These are phyloP conservation scores for Phytophthora tentaculata DNA, from an alignment of 352 stramenopile species.

Conservation along the genomic window DNA sequence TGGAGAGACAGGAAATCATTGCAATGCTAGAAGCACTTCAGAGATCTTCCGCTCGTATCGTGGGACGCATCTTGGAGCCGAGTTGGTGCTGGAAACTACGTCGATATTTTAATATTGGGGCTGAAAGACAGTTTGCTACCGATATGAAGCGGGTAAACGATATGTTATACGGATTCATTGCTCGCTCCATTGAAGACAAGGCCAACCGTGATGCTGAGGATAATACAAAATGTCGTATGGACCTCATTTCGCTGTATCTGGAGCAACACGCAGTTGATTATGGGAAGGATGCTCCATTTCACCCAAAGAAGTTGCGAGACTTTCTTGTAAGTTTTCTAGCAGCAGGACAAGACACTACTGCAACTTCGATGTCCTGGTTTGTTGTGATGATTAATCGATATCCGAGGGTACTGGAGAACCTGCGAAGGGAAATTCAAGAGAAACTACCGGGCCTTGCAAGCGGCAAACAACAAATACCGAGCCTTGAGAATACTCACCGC, in stretches of 20 bases:
- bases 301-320: slow-evolving; percentile 62
- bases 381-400: slow-evolving; percentile 67
- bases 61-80: slow-evolving; percentile 46
- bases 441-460: slow-evolving; percentile 51
- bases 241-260: slow-evolving; percentile 56
- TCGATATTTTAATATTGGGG: slow-evolving; percentile 21
- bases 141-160: slow-evolving; percentile 31
- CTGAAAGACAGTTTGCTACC: slow-evolving; percentile 21
- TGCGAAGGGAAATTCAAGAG: slow-evolving; percentile 43
- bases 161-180: slow-evolving; percentile 24
- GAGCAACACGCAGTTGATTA: slow-evolving; percentile 34
- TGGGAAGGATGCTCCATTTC: slow-evolving; percentile 15
- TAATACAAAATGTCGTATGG: slow-evolving; percentile 16
- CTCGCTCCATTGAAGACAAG: slow-evolving; percentile 23
- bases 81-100: slow-evolving; percentile 49
- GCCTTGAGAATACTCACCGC: slow-evolving; percentile 36
- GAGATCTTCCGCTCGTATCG: slow-evolving; percentile 18
- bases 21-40: slow-evolving; percentile 33
- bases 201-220: not conserved
- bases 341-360: slow-evolving; percentile 71
- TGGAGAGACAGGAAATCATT: slow-evolving; percentile 28
- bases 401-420: slow-evolving; percentile 41
- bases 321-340: slow-evolving; percentile 77
- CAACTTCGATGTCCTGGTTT: slow-evolving; percentile 65
- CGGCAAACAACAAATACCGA: slow-evolving; percentile 17